Percentiles rank a stretch among this genome's conserved stretches.
Conservation (phyloP, 2,329 filamentous ascomycete genomes). For the Botrytis byssoidea region DNA sequence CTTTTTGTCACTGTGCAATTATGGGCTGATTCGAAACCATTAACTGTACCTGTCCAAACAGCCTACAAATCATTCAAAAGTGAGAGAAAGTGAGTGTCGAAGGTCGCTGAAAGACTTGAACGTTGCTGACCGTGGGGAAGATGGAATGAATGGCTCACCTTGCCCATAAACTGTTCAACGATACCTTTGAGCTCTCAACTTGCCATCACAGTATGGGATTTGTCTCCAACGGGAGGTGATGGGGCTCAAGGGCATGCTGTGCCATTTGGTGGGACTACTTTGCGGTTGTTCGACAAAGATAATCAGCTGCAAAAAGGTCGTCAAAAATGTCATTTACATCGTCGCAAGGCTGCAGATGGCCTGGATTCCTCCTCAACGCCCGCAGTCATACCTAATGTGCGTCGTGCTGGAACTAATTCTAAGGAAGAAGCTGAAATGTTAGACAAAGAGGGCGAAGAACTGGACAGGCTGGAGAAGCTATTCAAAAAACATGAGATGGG, state of each 20-base stretch:
- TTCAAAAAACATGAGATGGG: slow-evolving; percentile 99
- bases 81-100: slow-evolving; percentile 53
- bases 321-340: slow-evolving; percentile 85
- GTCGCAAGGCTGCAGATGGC: slow-evolving; percentile 81
- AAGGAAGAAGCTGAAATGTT: slow-evolving; percentile 46
- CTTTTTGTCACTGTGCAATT: slow-evolving; percentile 91
- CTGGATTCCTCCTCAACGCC: slow-evolving; percentile 78
- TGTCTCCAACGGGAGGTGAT: slow-evolving; percentile 74
- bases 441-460: slow-evolving; percentile 76
- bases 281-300: slow-evolving; percentile 88
- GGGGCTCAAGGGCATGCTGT: slow-evolving; percentile 73
- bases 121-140: slow-evolving; percentile 43
- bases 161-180: slow-evolving; percentile 81
- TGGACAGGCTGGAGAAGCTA: slow-evolving; percentile 82
- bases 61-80: slow-evolving; percentile 87
- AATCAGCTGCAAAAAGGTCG: slow-evolving; percentile 88
- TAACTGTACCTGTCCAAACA: slow-evolving; percentile 90
- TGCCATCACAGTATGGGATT: slow-evolving; percentile 92
- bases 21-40: slow-evolving; percentile 92
- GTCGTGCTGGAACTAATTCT: slow-evolving; percentile 51
- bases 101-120: neutral
- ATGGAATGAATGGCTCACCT: slow-evolving; percentile 95
- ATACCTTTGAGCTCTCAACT: slow-evolving; percentile 80
- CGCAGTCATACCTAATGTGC: slow-evolving; percentile 58
- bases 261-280: slow-evolving; percentile 91